These are phyloP conservation scores for Sporopachydermia cereana DNA, from an alignment of 1,139 yeast species.

Conservation along the genomic window DNA sequence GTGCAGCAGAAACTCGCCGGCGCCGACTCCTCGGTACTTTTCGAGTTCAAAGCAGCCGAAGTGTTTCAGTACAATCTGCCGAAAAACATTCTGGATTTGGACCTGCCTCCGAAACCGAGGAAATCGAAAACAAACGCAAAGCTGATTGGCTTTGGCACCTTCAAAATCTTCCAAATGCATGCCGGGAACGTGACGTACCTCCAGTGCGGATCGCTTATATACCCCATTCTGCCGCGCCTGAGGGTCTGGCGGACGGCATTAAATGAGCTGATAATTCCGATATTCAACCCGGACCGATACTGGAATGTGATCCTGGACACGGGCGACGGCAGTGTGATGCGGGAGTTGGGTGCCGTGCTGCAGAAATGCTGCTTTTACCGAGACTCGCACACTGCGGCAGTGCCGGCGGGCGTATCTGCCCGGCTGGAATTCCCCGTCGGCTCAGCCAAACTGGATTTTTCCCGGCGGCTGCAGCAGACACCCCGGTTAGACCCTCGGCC, in stretches of 20 bases:
- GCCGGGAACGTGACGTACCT: slow-evolving; percentile 53
- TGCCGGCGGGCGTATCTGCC: slow-evolving; percentile 7
- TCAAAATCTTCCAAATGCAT: slow-evolving; percentile 54
- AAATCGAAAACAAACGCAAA: background rate
- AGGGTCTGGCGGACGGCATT: slow-evolving; percentile 42
- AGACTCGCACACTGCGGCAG: slow-evolving; percentile 5
- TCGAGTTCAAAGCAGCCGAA: background rate
- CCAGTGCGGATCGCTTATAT: slow-evolving; percentile 45
- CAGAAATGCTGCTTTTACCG: slow-evolving; percentile 32
- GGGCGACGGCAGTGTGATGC: slow-evolving; percentile 25
- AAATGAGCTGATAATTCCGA: slow-evolving; percentile 49
- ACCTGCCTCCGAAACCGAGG: background rate
- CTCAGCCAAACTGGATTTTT: slow-evolving; percentile 22
- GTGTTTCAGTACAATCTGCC: background rate
- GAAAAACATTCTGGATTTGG: background rate
- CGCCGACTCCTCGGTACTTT: background rate
- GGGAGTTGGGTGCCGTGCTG: slow-evolving; percentile 29
- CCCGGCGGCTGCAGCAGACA: slow-evolving; percentile 21
- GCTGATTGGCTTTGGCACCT: slow-evolving; percentile 30
- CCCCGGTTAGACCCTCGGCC: background rate
- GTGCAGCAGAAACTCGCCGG: background rate
- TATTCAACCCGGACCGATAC: slow-evolving; percentile 60
- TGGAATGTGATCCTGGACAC: slow-evolving; percentile 49
- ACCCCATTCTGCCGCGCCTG: slow-evolving; percentile 54
- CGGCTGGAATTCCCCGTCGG: slow-evolving; percentile 23